Evolutionary conservation across 2,329 filamentous ascomycete genomes (phyloP).

Genomic region (Emydomyces testavorans): DNA sequence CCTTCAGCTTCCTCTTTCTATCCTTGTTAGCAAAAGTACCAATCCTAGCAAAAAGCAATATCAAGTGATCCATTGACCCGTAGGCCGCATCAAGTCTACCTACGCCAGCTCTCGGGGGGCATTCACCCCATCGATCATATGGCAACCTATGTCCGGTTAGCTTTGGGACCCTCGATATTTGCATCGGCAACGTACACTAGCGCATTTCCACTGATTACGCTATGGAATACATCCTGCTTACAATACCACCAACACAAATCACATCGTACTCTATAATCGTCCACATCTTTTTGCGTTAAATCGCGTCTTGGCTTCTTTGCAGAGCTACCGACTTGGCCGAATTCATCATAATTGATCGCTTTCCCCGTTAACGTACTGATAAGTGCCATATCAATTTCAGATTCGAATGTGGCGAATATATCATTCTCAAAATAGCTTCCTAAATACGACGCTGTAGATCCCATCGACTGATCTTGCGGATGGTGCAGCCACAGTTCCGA

Average conservation of each 20-base stretch:
- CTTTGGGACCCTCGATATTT: not conserved
- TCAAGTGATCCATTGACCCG: slow-evolving; percentile 77
- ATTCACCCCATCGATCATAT: slow-evolving; percentile 71
- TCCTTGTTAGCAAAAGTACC: slow-evolving; percentile 69
- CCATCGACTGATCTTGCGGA: slow-evolving; percentile 18
- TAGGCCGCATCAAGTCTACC: slow-evolving; percentile 69
- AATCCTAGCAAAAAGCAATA: slow-evolving; percentile 68
- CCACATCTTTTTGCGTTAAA: slow-evolving; percentile 51
- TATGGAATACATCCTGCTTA: slow-evolving; percentile 89
- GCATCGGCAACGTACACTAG: slow-evolving; percentile 57
- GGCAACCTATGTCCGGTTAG: slow-evolving; percentile 50
- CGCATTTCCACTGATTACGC: slow-evolving; percentile 71
- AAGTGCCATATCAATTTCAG: slow-evolving; percentile 45
- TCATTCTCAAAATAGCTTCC: slow-evolving; percentile 32
- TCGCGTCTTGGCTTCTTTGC: slow-evolving; percentile 21
- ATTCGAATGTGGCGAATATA: slow-evolving; percentile 34
- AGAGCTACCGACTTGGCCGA: slow-evolving; percentile 37
- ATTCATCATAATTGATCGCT: slow-evolving; percentile 47
- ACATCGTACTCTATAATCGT: slow-evolving; percentile 66
- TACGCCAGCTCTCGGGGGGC: slow-evolving; percentile 70
- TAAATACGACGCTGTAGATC: slow-evolving; percentile 22
- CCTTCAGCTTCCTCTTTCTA: slow-evolving; percentile 62
- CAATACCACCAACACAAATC: slow-evolving; percentile 95
- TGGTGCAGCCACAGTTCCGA: slow-evolving; percentile 24
- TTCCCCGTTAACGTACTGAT: slow-evolving; percentile 49